Evolutionary conservation across 129 eudicot genomes (phyloP), one percentile per base, ranked within the genome.

Genomic region (Flaveria brownii): DNA sequence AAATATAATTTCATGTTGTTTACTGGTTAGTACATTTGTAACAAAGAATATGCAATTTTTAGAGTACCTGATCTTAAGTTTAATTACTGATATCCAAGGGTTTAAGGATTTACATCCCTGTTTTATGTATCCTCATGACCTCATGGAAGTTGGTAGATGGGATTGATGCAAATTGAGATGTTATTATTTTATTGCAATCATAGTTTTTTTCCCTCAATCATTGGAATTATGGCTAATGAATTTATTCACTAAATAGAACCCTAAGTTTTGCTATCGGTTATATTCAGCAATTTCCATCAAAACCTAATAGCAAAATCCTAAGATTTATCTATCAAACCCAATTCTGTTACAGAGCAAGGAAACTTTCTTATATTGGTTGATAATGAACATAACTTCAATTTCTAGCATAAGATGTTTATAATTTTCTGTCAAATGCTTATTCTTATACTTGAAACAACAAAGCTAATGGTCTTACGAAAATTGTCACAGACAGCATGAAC

Each of bases 361-460:
- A 45, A 45, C 50, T 45, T 11, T 70, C 75, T 5, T 26, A 13
- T 63, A 74, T 22, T 25, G 71, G 59, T 74, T 74, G 71, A 74
- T 25, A 61, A 74, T 25, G 28, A 74, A 59, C 70, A 74, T 16
- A 43, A 42, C 70, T 42, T 22, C 59, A 4, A 60, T 45, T n/a
- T 74, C 26, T 25, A 11, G 16, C 69, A 39, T 39, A 5, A 22
- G 42, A 73, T 50, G 43, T 57, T 56, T 43, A 36, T 5, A 55
- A 42, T n/a, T 39, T 20, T 11, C 26, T 30, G 17, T 59, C 42
- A 22, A 56, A 55, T 20, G 54, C 54, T 22, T 18, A 12, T 56
- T 11, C 23, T 9, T 20, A 39, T 73, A 73, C 67, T 59, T 59
- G 10, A 9, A 43, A 22, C 23, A 60, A 26, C 18, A 46, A 50